Conservation (phyloP, 306 rosid species). For the Prunus fruticosa region DNA sequence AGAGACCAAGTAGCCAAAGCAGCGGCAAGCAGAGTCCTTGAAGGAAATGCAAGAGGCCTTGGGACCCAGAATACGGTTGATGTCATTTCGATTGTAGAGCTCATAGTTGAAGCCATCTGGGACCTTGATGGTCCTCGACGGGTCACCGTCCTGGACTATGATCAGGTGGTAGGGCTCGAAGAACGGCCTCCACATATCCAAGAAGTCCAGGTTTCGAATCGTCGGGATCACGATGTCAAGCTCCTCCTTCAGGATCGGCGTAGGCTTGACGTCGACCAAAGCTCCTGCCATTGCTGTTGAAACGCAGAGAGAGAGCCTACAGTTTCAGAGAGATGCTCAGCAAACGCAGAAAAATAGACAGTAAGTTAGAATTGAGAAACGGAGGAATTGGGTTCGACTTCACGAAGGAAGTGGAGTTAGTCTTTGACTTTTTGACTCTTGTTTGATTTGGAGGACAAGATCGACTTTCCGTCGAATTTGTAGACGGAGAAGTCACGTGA, state of each 20-base stretch:
- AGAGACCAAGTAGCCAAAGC: constrained; percentile 82
- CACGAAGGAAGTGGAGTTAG: neutral
- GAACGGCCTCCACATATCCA: constrained; percentile 87
- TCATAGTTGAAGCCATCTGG: constrained; percentile 68
- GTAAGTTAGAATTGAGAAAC: neutral
- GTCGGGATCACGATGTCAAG: constrained; percentile 90
- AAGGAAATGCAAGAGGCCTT: constrained; percentile 77
- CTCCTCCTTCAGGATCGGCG: constrained; percentile 64
- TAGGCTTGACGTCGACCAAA: constrained; percentile 20
- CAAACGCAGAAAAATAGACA: neutral
- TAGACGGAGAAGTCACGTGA: neutral
- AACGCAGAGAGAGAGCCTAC: neutral
- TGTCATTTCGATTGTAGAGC: constrained; percentile 59
- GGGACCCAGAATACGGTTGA: constrained; percentile 55
- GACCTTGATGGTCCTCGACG: constrained; percentile 51
- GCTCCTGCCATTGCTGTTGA: constrained; percentile 42
- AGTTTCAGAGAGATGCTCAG: neutral
- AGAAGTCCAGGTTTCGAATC: constrained; percentile 79
- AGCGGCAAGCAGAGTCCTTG: constrained; percentile 85
- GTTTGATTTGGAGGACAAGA: no score
- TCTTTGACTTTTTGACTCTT: neutral
- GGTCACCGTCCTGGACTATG: constrained; percentile 84
- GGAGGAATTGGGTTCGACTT: neutral
- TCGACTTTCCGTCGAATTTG: neutral
- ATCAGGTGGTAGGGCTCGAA: constrained; percentile 65